Base-by-base conservation (phyloP, 2,329 filamentous ascomycete genomes). In the Thielaviopsis populi region DNA sequence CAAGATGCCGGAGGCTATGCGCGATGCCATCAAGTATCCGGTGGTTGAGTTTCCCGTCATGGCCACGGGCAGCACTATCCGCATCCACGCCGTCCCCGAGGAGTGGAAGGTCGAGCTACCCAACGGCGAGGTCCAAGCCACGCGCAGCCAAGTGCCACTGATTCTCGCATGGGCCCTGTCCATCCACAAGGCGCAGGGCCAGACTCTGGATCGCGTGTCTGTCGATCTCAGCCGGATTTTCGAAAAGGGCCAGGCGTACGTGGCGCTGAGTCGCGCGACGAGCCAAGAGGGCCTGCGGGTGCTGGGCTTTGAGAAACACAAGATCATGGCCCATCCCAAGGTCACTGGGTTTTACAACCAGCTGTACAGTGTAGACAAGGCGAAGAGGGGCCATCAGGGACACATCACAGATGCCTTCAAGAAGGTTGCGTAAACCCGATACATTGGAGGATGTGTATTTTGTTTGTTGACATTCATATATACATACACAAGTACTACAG, bases 41-140 rank as follows among this genome's bases (percentile, higher is more conserved):
- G 77, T 96, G 8, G 91, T 99, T 3, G 84, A 87, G 64, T 99
- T 99, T 72, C 80, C 84, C 43, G 81, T 89, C 33, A 82, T 86
- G 1, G 42, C 72, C 0, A 90, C 96, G 70, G 91, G 91, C 41
- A 86, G 84, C 0, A 60, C 46, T 1, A 64, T 61, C 8, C 82
- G 85, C 66, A 67, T 71, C 0, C 73, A 74, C 2, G 71, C 71
- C 2, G 80, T 97, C 67, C 87, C 86, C 11, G 94, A 97, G 72
- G 83, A 88, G 42, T 99, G 94, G 94, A 99, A 96, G 73, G 88
- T 96, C 30, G 95, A 99, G 72, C 80, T 95, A n/a, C 94, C 94
- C 1, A 96, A 88, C 64, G 94, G 94, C 58, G 91, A 97, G 72
- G 80, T 97, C 0, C 91, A 96, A 73, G 94, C 94, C 1, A 89